These are phyloP conservation scores for Colletotrichum liaoningense DNA, from an alignment of 2,329 filamentous ascomycete genomes.

Conservation along the genomic window DNA sequence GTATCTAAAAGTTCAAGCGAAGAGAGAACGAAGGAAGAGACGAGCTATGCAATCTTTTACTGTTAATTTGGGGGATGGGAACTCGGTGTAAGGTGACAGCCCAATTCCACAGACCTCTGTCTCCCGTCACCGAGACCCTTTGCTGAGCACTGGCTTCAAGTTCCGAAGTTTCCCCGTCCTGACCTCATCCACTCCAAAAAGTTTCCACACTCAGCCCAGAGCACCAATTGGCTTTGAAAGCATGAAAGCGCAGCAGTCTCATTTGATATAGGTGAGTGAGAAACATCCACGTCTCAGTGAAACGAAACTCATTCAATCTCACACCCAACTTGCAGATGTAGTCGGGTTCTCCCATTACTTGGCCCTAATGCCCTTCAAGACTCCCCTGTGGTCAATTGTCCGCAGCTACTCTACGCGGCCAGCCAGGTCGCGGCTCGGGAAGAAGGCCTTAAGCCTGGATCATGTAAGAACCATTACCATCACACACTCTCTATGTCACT, in stretches of 20 bases:
- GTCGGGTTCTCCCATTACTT: not conserved
- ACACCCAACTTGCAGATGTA: conserved; percentile 19
- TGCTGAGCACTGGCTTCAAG: not conserved
- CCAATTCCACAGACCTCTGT: not conserved
- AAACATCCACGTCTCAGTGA: not conserved
- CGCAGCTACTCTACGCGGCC: conserved; percentile 52
- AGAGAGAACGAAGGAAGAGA: not conserved
- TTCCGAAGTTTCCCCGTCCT: conserved; percentile 32
- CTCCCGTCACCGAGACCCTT: not conserved
- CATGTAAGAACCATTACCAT: conserved; percentile 57
- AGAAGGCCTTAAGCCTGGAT: conserved; percentile 63
- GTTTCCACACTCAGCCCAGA: conserved; percentile 7
- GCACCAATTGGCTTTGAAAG: not conserved
- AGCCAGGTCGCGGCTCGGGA: conserved; percentile 51
- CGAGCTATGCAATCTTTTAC: not conserved
- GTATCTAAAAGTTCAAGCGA: not conserved
- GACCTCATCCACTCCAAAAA: conserved; percentile 34
- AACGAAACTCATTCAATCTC: not conserved
- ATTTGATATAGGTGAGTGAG: not conserved
- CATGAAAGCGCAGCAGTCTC: not conserved
- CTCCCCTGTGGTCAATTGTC: conserved; percentile 30
- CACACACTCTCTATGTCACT: not conserved
- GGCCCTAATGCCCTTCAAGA: conserved; percentile 22
- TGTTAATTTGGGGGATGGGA: not conserved
- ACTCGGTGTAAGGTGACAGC: not conserved